These are phyloP conservation scores for Euphorbia celastroides DNA, from an alignment of 441 rosid genomes.

Conservation along the genomic window DNA sequence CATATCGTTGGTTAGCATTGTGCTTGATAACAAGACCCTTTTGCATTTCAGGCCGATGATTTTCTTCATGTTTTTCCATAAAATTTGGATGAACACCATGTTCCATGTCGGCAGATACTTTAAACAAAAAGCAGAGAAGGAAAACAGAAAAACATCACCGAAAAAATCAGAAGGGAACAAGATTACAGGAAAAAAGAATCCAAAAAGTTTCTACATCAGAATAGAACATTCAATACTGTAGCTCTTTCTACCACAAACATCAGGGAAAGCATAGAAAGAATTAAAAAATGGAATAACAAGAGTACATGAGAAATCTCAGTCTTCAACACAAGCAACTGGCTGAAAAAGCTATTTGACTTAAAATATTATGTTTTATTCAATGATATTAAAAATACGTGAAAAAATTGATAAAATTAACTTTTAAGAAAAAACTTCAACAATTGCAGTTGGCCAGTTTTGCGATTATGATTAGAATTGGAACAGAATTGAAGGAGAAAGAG, in stretches of 20 bases:
- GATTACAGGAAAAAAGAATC: constrained; percentile 2
- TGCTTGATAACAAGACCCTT: constrained; percentile 93
- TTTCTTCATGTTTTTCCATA: constrained; percentile 83
- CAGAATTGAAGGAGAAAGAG: too few species aligned
- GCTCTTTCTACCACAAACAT: not conserved
- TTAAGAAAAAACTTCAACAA: not conserved
- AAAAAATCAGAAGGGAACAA: not conserved
- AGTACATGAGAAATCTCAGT: not conserved
- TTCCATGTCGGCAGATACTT: constrained; percentile 97
- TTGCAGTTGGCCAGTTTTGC: too few species aligned
- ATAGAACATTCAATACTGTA: not conserved
- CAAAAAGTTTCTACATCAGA: not conserved
- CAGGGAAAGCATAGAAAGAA: not conserved
- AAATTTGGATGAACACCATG: constrained; percentile 94
- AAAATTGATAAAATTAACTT: not conserved
- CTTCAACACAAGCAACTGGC: not conserved
- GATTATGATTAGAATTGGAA: too few species aligned
- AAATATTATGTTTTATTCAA: not conserved
- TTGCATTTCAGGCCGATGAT: constrained; percentile 82
- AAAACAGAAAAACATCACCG: constrained; percentile 20
- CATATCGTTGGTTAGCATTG: constrained; percentile 92
- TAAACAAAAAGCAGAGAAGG: not conserved
- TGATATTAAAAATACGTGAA: not conserved
- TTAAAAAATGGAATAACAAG: not conserved
- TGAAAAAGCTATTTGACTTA: not conserved